A percentile compares a stretch with the other conserved stretches of the same genome.
phyloP scores from a whole-genome alignment of 208 protist species.

The Leishmania braziliensis region DNA sequence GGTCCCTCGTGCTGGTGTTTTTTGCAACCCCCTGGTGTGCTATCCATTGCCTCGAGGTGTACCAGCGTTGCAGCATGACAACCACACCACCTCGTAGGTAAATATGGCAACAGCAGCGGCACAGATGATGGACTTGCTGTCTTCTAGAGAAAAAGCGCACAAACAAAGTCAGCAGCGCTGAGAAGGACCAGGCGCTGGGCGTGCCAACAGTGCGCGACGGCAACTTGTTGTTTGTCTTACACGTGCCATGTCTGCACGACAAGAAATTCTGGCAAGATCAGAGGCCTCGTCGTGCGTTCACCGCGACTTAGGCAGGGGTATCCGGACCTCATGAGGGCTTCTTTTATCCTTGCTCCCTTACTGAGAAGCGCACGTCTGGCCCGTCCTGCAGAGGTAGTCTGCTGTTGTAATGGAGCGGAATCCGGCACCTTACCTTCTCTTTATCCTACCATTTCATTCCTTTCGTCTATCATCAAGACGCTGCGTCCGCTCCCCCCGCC shows the following conservation, averaged over 20 bases:
- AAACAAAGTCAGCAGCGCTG: neutral
- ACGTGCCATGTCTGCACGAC: neutral
- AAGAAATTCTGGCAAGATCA: neutral
- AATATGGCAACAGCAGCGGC: neutral
- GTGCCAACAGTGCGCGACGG: neutral
- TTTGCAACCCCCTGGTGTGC: neutral
- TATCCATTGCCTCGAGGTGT: neutral
- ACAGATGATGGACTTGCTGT: neutral
- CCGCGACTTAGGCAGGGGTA: neutral
- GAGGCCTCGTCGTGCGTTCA: neutral
- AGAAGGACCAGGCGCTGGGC: neutral
- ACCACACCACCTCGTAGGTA: neutral
- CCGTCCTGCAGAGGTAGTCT: neutral
- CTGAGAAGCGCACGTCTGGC: neutral
- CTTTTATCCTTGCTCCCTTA: neutral
- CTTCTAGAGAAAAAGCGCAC: neutral
- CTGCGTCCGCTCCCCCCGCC: neutral
- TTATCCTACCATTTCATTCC: neutral
- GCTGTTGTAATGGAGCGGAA: neutral
- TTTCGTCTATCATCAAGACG: neutral
- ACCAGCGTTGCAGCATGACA: neutral
- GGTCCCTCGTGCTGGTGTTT: neutral
- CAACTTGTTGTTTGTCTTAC: neutral
- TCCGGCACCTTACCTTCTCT: neutral
- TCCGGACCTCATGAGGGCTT: neutral